These are phyloP conservation scores for Aotearoamyces nothofagi DNA, from an alignment of 2,329 filamentous ascomycete species.

Conservation along the genomic window DNA sequence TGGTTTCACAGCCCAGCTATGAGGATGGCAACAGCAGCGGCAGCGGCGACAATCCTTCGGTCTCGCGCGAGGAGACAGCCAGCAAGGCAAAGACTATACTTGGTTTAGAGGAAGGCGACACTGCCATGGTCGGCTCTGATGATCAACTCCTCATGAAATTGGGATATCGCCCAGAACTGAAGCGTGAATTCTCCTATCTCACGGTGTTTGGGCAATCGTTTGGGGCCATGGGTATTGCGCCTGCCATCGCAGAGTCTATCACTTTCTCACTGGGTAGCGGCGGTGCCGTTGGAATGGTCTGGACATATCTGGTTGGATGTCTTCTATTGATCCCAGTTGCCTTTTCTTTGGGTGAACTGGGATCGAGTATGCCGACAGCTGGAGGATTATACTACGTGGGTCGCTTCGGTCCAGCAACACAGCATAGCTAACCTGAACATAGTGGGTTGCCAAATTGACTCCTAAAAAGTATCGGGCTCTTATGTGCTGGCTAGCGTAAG, in stretches of 20 bases:
- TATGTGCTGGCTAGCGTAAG: constrained; percentile 20
- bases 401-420: background rate
- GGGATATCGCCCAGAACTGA: constrained; percentile 18
- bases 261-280: constrained; percentile 17
- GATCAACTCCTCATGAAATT: constrained; percentile 15
- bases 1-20: no score
- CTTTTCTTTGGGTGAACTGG: constrained; percentile 17
- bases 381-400: constrained; percentile 18
- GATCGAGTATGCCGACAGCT: constrained; percentile 18
- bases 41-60: no score
- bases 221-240: constrained; percentile 19
- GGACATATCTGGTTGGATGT: constrained; percentile 18
- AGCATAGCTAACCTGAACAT: constrained; percentile 3
- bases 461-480: constrained; percentile 15
- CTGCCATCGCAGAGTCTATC: constrained; percentile 18
- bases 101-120: no score
- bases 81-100: no score
- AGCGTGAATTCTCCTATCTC: constrained; percentile 18
- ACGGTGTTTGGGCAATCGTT: constrained; percentile 19
- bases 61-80: no score
- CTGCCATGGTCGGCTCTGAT: constrained; percentile 12
- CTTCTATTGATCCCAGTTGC: constrained; percentile 17
- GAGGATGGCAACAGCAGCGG: no score
- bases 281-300: constrained; percentile 17
- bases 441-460: constrained; percentile 19